Evolutionary conservation across 2,329 filamentous ascomycete genomes (phyloP).

Genomic region (Ophiostoma himal-ulmi): DNA sequence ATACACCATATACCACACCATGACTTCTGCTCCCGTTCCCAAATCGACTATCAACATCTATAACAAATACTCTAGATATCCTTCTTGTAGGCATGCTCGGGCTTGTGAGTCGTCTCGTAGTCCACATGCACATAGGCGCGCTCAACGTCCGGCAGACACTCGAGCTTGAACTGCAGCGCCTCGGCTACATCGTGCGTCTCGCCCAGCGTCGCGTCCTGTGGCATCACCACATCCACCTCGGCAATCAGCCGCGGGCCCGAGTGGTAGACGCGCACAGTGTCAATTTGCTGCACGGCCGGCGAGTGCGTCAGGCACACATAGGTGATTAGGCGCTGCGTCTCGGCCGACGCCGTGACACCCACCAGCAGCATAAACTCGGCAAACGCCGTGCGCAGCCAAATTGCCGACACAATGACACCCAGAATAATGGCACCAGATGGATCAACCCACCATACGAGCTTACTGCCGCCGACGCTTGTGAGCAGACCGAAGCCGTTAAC

Average conservation of each 20-base stretch:
- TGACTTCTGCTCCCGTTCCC: background rate
- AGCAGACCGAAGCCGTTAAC: conserved; percentile 92
- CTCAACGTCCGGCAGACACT: conserved; percentile 87
- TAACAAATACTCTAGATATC: conserved; percentile 40
- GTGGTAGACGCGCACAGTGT: conserved; percentile 93
- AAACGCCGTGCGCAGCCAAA: conserved; percentile 84
- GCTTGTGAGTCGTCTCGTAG: conserved; percentile 92
- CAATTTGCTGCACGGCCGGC: conserved; percentile 72
- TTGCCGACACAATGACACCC: conserved; percentile 66
- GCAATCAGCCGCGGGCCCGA: conserved; percentile 82
- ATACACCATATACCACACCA: background rate
- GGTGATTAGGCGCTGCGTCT: conserved; percentile 87
- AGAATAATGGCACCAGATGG: conserved; percentile 83
- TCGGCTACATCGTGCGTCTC: conserved; percentile 91
- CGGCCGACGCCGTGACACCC: conserved; percentile 77
- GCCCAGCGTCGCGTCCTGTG: conserved; percentile 62
- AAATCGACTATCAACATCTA: too few species aligned
- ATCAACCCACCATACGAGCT: conserved; percentile 91
- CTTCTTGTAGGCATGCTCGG: conserved; percentile 67
- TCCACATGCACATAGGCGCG: conserved; percentile 95
- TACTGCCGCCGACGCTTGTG: conserved; percentile 83
- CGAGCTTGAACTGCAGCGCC: conserved; percentile 87
- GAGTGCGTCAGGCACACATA: conserved; percentile 95
- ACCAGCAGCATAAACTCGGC: conserved; percentile 86
- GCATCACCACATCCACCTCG: conserved; percentile 95